Base-by-base conservation (phyloP, 2,329 filamentous ascomycete genomes). In the Trichoderma simmonsii region DNA sequence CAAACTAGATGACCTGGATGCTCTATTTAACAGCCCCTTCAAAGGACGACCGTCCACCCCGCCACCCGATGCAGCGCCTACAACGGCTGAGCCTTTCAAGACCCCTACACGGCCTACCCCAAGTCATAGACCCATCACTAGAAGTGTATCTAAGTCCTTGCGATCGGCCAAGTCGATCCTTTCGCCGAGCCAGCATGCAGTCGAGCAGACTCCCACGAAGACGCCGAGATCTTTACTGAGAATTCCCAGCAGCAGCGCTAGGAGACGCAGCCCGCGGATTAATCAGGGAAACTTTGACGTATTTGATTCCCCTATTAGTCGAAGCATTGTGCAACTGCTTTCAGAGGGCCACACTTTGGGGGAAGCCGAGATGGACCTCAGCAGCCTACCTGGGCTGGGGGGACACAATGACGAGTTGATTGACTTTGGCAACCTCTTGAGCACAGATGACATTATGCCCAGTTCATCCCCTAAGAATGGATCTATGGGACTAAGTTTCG, bases 81-180 rank as follows among this genome's bases (percentile, higher is more conserved):
- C 75, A 1, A 82, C 84, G 71, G 80, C 83, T 43, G 84, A 83
- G 65, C 81, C 82, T 2, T 89, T 90, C 79, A 90, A 90, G 79
- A 91, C 90, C 3, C 89, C 90, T 1, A 88, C 88, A 1, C 87
- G 86, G n/a, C 85, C 84, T n/a, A 89, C 87, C 1, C 89, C 87
- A 2, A 89, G 81, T 74, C 88, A 89, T 77, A 88, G 87, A 75
- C 89, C 86, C 39, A 87, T 87, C 78, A 91, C 88, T 75, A 85
- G 88, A 77, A 90, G 88, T 78, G 86, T 90, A 15, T 88, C 88
- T 12, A 84, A 84, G 72, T 89, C 88, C 43, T 83, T 89, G 71
- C 85, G 86, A 61, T 86, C 86, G 4, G 81, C 78, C 26, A 80
- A 81, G 63, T 82, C 83, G 3, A 77, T 82, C 21, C 78, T 80